Evolutionary conservation across 257 asterid species (phyloP).

Genomic region (Gentiana macrophylla): DNA sequence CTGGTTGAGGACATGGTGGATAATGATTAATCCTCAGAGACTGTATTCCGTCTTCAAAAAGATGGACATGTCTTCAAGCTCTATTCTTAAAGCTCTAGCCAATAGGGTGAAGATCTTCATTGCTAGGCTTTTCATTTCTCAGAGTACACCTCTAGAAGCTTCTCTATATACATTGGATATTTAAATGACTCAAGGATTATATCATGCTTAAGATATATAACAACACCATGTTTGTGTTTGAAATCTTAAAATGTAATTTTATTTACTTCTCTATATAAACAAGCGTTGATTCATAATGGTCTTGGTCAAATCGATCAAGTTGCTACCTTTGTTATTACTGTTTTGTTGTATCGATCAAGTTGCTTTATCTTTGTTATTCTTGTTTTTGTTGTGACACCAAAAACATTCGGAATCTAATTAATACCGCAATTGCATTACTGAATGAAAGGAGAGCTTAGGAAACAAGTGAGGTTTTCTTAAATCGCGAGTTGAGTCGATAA

Average conservation of each 20-base stretch:
- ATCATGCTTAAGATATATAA: too few species aligned
- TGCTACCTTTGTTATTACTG: too few species aligned
- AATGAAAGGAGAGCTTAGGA: constrained; percentile 36
- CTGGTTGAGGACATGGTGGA: constrained; percentile 20
- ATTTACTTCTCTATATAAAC: too few species aligned
- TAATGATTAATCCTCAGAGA: constrained; percentile 24
- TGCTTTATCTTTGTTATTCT: too few species aligned
- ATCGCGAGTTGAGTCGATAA: constrained; percentile 21
- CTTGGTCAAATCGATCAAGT: too few species aligned
- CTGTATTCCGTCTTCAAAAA: constrained; percentile 17
- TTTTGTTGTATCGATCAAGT: too few species aligned
- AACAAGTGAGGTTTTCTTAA: constrained; percentile 38
- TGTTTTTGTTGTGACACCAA: too few species aligned
- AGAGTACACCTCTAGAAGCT: constrained; percentile 37
- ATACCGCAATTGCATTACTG: too few species aligned
- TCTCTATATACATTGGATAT: too few species aligned
- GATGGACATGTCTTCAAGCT: constrained; percentile 23
- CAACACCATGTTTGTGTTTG: too few species aligned
- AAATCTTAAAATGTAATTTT: neutral
- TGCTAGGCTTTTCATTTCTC: constrained; percentile 27
- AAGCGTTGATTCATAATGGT: too few species aligned
- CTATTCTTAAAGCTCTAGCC: constrained; percentile 31
- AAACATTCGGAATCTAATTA: neutral
- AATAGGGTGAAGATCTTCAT: constrained; percentile 25
- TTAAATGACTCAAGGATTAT: too few species aligned